Base-by-base conservation (phyloP, 2,329 filamentous ascomycete species). In the Trichophyton mentagrophytes region DNA sequence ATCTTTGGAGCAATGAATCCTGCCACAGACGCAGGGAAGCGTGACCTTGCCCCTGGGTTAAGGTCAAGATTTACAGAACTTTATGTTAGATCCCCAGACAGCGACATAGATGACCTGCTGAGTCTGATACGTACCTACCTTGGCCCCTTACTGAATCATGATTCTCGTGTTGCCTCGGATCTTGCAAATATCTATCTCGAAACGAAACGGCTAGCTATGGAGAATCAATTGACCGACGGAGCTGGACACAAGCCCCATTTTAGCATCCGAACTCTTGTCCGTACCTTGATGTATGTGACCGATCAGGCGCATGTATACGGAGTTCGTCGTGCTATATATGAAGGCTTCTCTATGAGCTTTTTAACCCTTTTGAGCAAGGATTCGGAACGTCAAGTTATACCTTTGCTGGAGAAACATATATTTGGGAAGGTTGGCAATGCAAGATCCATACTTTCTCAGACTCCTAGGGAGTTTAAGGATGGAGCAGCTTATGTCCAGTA, bases 1-100 rank as follows among this genome's bases (percentile, higher is more conserved):
- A 88, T 99, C 13, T 99, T 99, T 70, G 95, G 89, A 58, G 93
- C 95, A 30, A 99, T 99, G 93, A 99, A 99, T 69, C 93, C 93
- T 33, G 93, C 93, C 3, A 99, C 93, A 2, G 93, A 99, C 76
- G 85, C 96, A 61, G 93, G 95, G 63, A 99, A 99, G 75, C 86
- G 92, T 61, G 93, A 99, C 72, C 78, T 99, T 15, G 90, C 92
- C 0, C 85, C 89, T 60, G 91, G 92, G 1, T 84, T 97, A 49
- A 82, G 92, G 60, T 95, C 91, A 7, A 84, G 91, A 57, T 99
- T 99, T 70, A 97, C 93, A 0, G 93, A 99, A 72, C 80, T 99
- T 22, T 99, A 95, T 70, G 90, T 99, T 25, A 85, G 89, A 60
- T 93, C 90, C 66, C 92, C 93, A 0, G 93, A 99, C 70, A 84